Evolutionary conservation across 306 rosid genomes (phyloP), one percentile per base, ranked within the genome.

Genomic region (Ormosia semicastrata): DNA sequence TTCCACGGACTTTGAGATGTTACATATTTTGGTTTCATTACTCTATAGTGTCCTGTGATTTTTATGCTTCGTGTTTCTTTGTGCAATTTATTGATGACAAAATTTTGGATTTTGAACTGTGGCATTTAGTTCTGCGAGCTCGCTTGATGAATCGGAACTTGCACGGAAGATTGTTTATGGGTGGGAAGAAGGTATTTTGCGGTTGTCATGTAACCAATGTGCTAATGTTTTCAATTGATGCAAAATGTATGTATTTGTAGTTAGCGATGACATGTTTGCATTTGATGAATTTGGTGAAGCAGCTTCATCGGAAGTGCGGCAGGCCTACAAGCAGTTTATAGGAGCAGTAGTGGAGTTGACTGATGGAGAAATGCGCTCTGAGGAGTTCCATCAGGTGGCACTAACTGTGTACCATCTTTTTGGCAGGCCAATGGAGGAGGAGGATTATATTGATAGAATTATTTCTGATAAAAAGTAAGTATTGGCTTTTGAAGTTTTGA

Each of bases 381-480:
- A 95, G 73, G 99, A 93, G 89, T 91, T 95, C 78, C 91, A 86
- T 2, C 93, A 90, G 81, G 91, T 93, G 88, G 98, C 88, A 5
- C 40, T 86, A 53, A 30, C 85, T 3, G 54, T 83, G 32, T 83
- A 83, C 75, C 39, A 12, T 56, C 64, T 70, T 12, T 80, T 86
- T 29, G 62, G 85, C 44, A 7, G 71, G 47, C 78, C 79, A 49
- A 71, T 80, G 18, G 89, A 75, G 67, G 89, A 64, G 76, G 86
- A 83, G 47, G 86, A 56, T 59, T 30, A 65, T 77, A 49, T 17
- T 32, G 75, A 86, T 34, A 86, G 37, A 86, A 34, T 76, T 33
- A 34, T 83, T 71, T 68, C 87, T 8, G 87, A 73, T 54, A 89
- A 82, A 74, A 91, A 74, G 97, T 91, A 84, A 86, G 89, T 80